phyloP scores from a whole-genome alignment of 257 asterid species.

The Rhazya stricta region DNA sequence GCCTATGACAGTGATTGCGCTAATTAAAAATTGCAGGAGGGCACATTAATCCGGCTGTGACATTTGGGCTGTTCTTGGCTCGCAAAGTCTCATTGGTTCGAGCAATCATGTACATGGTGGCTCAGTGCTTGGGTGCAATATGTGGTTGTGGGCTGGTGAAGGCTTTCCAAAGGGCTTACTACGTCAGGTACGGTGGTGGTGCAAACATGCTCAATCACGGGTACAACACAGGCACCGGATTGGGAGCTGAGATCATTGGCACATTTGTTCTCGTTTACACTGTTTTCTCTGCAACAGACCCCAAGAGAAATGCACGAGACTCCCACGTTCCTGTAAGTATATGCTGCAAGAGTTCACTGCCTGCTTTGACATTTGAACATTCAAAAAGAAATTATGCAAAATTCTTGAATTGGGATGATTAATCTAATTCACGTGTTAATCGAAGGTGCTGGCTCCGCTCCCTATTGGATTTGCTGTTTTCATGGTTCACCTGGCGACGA shows the following conservation, averaged over 20 bases:
- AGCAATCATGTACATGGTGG: constrained; percentile 54
- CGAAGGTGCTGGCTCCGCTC: constrained; percentile 73
- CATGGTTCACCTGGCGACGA: constrained; percentile 80
- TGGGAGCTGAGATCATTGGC: constrained; percentile 72
- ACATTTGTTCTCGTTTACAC: constrained; percentile 69
- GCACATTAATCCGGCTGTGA: constrained; percentile 71
- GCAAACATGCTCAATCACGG: constrained; percentile 45
- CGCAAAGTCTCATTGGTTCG: constrained; percentile 60
- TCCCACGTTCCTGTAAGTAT: constrained; percentile 68
- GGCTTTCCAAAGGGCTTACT: constrained; percentile 55
- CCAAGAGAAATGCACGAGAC: constrained; percentile 68
- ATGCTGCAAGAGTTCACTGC: not conserved
- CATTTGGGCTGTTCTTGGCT: constrained; percentile 59
- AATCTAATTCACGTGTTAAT: not conserved
- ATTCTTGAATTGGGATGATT: not conserved
- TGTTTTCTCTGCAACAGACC: constrained; percentile 73
- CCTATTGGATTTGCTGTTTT: constrained; percentile 79
- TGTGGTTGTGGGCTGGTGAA: constrained; percentile 69
- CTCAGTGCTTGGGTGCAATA: constrained; percentile 71
- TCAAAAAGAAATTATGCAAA: not conserved
- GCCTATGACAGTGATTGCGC: too few relatives aligned
- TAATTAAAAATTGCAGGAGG: constrained; percentile 37
- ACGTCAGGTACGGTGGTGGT: constrained; percentile 51
- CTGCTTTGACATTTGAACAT: not conserved
- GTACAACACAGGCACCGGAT: constrained; percentile 59